Conservation (phyloP, 192 early-diverging fungal species). For the Rhizoclosmatium sp. region DNA sequence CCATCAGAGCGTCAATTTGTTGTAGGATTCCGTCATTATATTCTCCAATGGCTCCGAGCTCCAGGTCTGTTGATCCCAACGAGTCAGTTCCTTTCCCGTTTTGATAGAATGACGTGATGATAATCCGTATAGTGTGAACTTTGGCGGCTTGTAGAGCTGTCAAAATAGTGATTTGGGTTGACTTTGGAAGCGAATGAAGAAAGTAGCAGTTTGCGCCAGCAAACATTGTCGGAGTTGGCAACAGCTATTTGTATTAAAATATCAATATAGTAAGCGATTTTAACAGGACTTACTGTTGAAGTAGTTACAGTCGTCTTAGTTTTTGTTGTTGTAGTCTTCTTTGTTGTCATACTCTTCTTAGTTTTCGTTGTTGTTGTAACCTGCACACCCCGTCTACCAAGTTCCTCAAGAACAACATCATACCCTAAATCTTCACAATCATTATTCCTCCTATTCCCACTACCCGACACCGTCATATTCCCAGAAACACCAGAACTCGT, state of each 20-base stretch:
- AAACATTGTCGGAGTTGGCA: neutral
- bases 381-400: no score
- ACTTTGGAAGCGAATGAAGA: neutral
- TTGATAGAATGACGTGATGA: constrained; percentile 21
- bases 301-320: no score
- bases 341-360: neutral
- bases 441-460: no score
- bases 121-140: constrained; percentile 27
- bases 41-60: neutral
- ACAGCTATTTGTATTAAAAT: neutral
- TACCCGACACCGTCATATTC: neutral
- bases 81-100: constrained; percentile 26
- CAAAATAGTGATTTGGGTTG: constrained; percentile 20
- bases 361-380: neutral
- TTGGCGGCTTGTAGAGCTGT: neutral
- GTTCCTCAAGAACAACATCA: no score
- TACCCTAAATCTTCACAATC: no score
- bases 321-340: neutral
- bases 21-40: constrained; percentile 28
- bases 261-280: no score
- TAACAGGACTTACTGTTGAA: no score
- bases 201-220: constrained; percentile 39
- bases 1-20: constrained; percentile 29
- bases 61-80: constrained; percentile 14
- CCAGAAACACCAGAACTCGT: neutral